These are phyloP conservation scores for Aspergillus bombycis DNA, from an alignment of 2,329 filamentous ascomycete species.

Conservation along the genomic window DNA sequence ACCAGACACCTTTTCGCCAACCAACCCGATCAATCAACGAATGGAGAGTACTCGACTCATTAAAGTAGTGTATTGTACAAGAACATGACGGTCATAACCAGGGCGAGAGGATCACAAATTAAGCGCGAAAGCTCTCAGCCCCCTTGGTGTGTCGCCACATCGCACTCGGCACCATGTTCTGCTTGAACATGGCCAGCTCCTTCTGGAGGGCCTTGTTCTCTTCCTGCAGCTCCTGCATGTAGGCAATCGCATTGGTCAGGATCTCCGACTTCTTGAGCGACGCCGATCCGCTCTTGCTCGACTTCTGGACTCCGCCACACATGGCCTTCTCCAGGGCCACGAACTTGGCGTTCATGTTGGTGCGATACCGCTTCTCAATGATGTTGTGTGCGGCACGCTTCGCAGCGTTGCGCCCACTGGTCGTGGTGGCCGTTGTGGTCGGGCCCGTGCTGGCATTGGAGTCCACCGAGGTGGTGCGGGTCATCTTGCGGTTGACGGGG, in stretches of 20 bases:
- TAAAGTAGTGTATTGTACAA: conserved; percentile 10
- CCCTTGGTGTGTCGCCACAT: conserved; percentile 28
- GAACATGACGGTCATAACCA: conserved; percentile 12
- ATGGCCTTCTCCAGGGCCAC: conserved; percentile 44
- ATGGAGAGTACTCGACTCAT: conserved; percentile 6
- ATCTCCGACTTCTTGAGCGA: conserved; percentile 45
- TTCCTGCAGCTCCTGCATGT: conserved; percentile 41
- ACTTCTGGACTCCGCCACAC: conserved; percentile 29
- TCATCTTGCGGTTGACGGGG: conserved; percentile 25
- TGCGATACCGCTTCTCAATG: conserved; percentile 47
- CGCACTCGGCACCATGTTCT: conserved; percentile 28
- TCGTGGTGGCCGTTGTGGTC: conserved; percentile 10
- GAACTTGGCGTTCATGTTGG: conserved; percentile 49
- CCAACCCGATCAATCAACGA: conserved; percentile 2
- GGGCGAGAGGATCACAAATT: not conserved
- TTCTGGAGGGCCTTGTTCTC: conserved; percentile 37
- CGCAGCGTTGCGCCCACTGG: conserved; percentile 36
- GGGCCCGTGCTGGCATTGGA: conserved; percentile 27
- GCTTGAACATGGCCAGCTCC: conserved; percentile 36
- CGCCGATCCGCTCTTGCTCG: conserved; percentile 31
- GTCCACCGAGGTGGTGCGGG: conserved; percentile 31
- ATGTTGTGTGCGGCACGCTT: conserved; percentile 47
- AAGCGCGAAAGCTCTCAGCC: conserved; percentile 9
- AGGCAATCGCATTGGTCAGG: conserved; percentile 39
- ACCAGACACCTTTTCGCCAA: conserved; percentile 2